Base-by-base conservation (phyloP, 2,329 filamentous ascomycete genomes). In the Aspergillus sp. region DNA sequence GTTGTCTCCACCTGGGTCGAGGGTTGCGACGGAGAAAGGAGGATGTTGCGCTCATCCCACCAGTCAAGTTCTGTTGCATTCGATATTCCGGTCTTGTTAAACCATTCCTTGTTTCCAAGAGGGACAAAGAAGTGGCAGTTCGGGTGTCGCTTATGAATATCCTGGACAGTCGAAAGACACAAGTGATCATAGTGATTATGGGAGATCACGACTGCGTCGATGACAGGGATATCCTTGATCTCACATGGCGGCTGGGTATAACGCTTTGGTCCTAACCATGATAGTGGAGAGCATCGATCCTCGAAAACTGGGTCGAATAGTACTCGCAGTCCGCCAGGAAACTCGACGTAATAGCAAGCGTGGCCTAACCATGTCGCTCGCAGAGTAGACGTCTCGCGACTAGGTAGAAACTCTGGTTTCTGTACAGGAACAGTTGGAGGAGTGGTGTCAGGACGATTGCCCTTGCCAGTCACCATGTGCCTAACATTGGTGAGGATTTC, bases 181-280 rank as follows among this genome's bases (percentile, higher is more conserved):
- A 98, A 80, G 70, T 97, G 93, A 74, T 97, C 93, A 73, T 97
- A 97, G 76, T 97, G 93, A 66, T 88, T 92, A 76, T 97, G 93
- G 17, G 87, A 91, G 65, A 96, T 96, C 54, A 95, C 79, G 9
- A 91, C 73, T 8, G 76, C 73, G 67, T 81, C 72, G 62, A 81
- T 73, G 58, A 69, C 67, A 0, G 93, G 93, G 3, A 97, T 83
- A 63, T 96, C 91, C 51, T 84, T 81, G 61, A 96, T 84, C 55
- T 87, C 75, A 73, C 92, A 96, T 0, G 93, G 90, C 57, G 82
- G 81, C 21, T 87, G 81, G 0, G 93, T 96, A 75, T 85, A 96
- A 50, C 93, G 83, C 75, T 90, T 90, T 2, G 93, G 89, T 0
- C 86, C 86, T 56, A 90, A 68, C 64, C 86, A 87, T 39, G 80